Evolutionary conservation across 2,329 filamentous ascomycete genomes (phyloP).

Genomic region (Neoarthrinium moseri): DNA sequence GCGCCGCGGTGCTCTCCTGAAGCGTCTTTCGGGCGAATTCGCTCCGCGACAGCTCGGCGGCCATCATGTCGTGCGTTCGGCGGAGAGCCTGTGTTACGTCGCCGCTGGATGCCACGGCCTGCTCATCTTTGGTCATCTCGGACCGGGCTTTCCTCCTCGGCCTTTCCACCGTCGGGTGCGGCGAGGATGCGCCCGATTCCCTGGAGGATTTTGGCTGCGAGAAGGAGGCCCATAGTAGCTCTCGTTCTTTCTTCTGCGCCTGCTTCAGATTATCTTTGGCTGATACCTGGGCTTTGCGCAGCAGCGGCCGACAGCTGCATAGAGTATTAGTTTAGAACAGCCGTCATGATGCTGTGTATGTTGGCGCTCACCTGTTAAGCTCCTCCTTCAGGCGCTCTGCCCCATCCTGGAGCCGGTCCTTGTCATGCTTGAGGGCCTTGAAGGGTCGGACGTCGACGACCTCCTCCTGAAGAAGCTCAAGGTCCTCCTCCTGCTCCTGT

Average conservation of each 20-base stretch:
- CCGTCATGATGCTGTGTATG: too few species aligned
- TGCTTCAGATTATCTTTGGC: slow-evolving; percentile 73
- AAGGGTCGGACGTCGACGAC: slow-evolving; percentile 64
- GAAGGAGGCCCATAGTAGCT: slow-evolving; percentile 69
- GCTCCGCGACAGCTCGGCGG: slow-evolving; percentile 78
- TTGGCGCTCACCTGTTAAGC: slow-evolving; percentile 58
- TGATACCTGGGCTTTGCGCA: slow-evolving; percentile 77
- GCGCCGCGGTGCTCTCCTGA: slow-evolving; percentile 76
- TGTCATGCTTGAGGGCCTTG: slow-evolving; percentile 57
- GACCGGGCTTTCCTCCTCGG: slow-evolving; percentile 29
- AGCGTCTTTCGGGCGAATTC: slow-evolving; percentile 89
- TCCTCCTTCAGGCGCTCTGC: slow-evolving; percentile 68
- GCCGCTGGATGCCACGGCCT: slow-evolving; percentile 70
- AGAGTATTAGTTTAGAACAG: not conserved
- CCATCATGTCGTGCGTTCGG: slow-evolving; percentile 83
- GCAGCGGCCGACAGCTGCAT: slow-evolving; percentile 58
- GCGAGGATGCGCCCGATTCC: slow-evolving; percentile 30
- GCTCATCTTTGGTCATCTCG: slow-evolving; percentile 55
- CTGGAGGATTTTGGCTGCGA: slow-evolving; percentile 36
- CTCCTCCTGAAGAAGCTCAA: slow-evolving; percentile 78
- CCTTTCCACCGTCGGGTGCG: slow-evolving; percentile 14
- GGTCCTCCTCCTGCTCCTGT: slow-evolving; percentile 77
- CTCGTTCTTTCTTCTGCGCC: slow-evolving; percentile 74
- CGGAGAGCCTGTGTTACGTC: slow-evolving; percentile 84
- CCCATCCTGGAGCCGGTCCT: slow-evolving; percentile 63